Conservation (phyloP, 805 yeast genomes). For the Ogataea methanolica region DNA sequence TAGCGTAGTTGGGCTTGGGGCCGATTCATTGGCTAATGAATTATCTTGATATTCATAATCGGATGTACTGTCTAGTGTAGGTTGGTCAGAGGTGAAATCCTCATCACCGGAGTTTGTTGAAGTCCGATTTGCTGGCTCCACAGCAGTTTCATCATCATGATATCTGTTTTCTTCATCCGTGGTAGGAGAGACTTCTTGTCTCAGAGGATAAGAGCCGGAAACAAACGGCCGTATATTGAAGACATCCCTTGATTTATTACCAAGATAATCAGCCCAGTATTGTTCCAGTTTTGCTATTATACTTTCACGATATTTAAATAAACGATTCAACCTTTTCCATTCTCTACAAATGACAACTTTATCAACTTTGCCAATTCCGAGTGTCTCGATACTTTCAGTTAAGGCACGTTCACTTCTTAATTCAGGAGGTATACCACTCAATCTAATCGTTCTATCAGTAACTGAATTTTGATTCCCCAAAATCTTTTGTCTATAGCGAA, state of each 20-base stretch:
- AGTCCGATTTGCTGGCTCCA: not conserved
- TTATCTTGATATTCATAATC: slow-evolving; percentile 21
- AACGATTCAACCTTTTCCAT: slow-evolving; percentile 69
- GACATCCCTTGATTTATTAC: slow-evolving; percentile 27
- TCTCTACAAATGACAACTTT: slow-evolving; percentile 78
- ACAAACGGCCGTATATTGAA: slow-evolving; percentile 26
- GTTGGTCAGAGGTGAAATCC: not conserved
- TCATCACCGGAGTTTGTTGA: not conserved
- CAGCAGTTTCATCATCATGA: slow-evolving; percentile 13
- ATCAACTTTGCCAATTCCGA: slow-evolving; percentile 77
- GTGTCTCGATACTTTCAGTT: slow-evolving; percentile 67
- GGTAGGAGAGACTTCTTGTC: slow-evolving; percentile 5
- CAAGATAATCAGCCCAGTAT: slow-evolving; percentile 67
- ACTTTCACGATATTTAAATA: slow-evolving; percentile 55
- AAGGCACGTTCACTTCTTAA: slow-evolving; percentile 68
- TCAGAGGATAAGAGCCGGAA: slow-evolving; percentile 21
- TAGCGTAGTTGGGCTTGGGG: slow-evolving; percentile 1
- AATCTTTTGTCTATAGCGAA: slow-evolving; percentile 71
- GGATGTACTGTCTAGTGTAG: slow-evolving; percentile 10
- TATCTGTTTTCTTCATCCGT: slow-evolving; percentile 8
- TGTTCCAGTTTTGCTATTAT: slow-evolving; percentile 58
- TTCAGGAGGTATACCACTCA: slow-evolving; percentile 85
- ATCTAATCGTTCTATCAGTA: slow-evolving; percentile 84
- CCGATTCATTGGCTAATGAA: not conserved
- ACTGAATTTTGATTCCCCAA: slow-evolving; percentile 83